Evolutionary conservation across 2,329 filamentous ascomycete genomes (phyloP), one percentile per base, ranked within the genome.

Genomic region (Cordyceps farinosa): DNA sequence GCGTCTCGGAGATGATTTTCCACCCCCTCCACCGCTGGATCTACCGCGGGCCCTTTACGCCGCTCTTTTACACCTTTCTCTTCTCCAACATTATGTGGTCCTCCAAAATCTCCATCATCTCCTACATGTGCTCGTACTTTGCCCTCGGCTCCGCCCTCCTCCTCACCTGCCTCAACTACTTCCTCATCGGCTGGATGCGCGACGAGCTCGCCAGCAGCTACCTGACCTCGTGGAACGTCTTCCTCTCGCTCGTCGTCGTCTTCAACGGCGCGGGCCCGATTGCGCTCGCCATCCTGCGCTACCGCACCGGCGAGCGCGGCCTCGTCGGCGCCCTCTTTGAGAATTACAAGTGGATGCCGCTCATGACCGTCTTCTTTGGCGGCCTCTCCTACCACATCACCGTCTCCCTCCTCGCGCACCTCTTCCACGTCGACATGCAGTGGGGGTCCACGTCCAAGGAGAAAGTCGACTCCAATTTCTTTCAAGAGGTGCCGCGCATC

Each of bases 101-200:
- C 8, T 88, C 86, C 52, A 91, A 91, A 74, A 75, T 91, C 66
- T 90, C 87, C 45, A 89, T 91, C 70, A 75, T 91, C 69, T 85
- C 87, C 2, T 90, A 90, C 72, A 86, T 90, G 66, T 86, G 85
- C 65, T 89, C 88, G 5, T 90, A 90, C 76, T 90, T 89, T 69
- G 89, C 89, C 29, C 85, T 92, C 64, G 89, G 84, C 3, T 84
- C 84, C 0, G 84, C 87, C 3, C 86, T 88, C 78, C 76, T 87
- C n/a, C 78, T 91, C 55, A 89, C 88, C 0, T 70, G 87, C 1
- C 75, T 84, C 64, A 92, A 91, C 74, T 92, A 91, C 74, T 85
- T 91, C 73, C 75, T 90, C 45, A 80, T 90, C 58, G 89, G 89
- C 44, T 90, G 87, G 85, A 89, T 84, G 76, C 87, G 88, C 69